These are phyloP conservation scores for Torulaspora globosa DNA, from an alignment of 1,139 yeast genomes.

Conservation along the genomic window DNA sequence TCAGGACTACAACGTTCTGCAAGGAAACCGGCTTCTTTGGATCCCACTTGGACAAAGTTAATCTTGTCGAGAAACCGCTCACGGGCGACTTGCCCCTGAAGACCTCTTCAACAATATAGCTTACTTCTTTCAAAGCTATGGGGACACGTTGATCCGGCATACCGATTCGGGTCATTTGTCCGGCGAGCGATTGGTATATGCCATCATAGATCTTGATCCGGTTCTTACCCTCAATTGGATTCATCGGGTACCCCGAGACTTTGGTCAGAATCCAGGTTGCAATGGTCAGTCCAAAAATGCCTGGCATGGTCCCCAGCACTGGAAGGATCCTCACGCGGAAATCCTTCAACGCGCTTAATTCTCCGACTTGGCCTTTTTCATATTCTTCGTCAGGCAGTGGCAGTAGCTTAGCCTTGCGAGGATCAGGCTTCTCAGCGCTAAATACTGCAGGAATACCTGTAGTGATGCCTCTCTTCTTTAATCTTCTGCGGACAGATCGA, in stretches of 20 bases:
- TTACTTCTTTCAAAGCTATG: constrained; percentile 65
- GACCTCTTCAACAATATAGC: constrained; percentile 85
- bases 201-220: constrained; percentile 80
- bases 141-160: constrained; percentile 67
- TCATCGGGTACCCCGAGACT: constrained; percentile 82
- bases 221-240: constrained; percentile 88
- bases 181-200: constrained; percentile 75
- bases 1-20: constrained; percentile 80
- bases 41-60: constrained; percentile 81
- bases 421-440: constrained; percentile 94
- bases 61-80: constrained; percentile 75
- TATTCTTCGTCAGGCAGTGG: constrained; percentile 80
- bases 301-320: constrained; percentile 94
- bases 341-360: constrained; percentile 78
- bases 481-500: constrained; percentile 77
- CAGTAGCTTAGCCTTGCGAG: constrained; percentile 79
- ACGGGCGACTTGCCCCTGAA: constrained; percentile 89
- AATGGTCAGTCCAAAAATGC: constrained; percentile 85
- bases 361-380: constrained; percentile 78
- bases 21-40: constrained; percentile 51
- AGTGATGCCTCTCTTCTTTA: constrained; percentile 71
- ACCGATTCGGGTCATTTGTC: constrained; percentile 78
- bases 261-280: constrained; percentile 78
- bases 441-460: constrained; percentile 83
- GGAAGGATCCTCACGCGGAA: constrained; percentile 93